phyloP scores from a whole-genome alignment of 305 asterid species.

The Fraxinus greggii region DNA sequence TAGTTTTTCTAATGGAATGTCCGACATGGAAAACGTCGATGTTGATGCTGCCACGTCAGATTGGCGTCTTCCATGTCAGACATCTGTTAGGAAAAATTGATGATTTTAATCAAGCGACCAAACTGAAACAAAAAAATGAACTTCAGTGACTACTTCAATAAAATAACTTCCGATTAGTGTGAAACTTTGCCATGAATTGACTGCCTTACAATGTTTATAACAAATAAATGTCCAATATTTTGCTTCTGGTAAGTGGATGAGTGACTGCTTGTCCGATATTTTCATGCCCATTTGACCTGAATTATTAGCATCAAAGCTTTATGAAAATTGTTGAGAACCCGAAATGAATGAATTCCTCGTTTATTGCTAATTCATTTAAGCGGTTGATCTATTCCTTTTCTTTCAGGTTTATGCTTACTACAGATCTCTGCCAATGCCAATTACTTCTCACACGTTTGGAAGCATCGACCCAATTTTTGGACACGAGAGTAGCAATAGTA shows the following conservation, averaged over 20 bases:
- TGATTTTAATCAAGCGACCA: background rate
- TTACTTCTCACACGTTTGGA: slow-evolving; percentile 47
- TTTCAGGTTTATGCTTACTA: slow-evolving; percentile 60
- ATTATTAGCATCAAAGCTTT: background rate
- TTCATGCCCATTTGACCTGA: background rate
- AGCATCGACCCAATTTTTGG: slow-evolving; percentile 43
- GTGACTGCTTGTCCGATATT: background rate
- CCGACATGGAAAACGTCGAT: background rate
- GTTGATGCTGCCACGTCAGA: background rate
- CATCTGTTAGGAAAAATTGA: background rate
- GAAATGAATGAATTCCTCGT: background rate
- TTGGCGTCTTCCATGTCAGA: background rate
- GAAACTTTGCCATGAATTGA: background rate
- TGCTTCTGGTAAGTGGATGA: background rate
- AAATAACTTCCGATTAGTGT: background rate
- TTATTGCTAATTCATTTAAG: background rate
- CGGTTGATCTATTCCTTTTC: background rate
- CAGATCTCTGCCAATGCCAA: slow-evolving; percentile 60
- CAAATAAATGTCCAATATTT: background rate
- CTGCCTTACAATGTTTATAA: background rate
- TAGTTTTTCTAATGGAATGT: background rate
- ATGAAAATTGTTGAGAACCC: background rate
- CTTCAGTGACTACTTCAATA: background rate
- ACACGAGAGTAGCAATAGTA: slow-evolving; percentile 29
- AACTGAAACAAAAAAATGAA: background rate